Conservation (phyloP, 495 filamentous ascomycete genomes). For the Penicillium manginii region DNA sequence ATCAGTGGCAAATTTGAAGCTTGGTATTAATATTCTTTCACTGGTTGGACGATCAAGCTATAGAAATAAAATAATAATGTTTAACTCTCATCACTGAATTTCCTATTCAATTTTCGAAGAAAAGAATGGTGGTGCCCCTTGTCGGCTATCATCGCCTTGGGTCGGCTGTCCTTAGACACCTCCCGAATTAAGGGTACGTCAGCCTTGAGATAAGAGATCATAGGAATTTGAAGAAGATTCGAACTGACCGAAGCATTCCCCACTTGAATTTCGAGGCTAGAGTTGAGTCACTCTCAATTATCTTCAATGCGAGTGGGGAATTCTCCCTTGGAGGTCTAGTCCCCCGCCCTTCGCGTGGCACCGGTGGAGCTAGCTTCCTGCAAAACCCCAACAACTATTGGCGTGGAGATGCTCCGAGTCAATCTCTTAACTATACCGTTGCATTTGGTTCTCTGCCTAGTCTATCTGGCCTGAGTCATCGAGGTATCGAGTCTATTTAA, state of each 20-base stretch:
- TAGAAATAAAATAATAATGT: not conserved
- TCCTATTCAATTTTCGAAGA: no score
- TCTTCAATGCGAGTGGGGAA: not conserved
- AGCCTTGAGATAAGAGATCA: not conserved
- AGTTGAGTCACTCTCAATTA: no score
- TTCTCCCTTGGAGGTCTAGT: not conserved
- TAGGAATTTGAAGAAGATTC: not conserved
- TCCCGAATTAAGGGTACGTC: not conserved
- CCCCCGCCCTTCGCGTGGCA: not conserved
- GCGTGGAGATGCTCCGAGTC: not conserved
- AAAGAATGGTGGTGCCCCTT: no score
- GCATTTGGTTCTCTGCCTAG: not conserved
- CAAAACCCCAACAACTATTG: not conserved
- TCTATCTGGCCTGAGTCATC: not conserved
- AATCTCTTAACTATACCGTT: not conserved
- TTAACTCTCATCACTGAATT: no score
- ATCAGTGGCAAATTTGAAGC: conserved; percentile 23
- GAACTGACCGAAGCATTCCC: no score
- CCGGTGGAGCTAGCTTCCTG: not conserved
- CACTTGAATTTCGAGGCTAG: no score
- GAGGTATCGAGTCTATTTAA: not conserved
- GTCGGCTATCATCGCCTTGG: not conserved
- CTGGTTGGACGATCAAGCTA: not conserved
- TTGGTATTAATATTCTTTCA: not conserved
- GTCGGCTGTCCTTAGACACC: not conserved